Evolutionary conservation across 345 rosid genomes (phyloP), one percentile per base, ranked within the genome.

Genomic region (Eucalyptus pauciflora): DNA sequence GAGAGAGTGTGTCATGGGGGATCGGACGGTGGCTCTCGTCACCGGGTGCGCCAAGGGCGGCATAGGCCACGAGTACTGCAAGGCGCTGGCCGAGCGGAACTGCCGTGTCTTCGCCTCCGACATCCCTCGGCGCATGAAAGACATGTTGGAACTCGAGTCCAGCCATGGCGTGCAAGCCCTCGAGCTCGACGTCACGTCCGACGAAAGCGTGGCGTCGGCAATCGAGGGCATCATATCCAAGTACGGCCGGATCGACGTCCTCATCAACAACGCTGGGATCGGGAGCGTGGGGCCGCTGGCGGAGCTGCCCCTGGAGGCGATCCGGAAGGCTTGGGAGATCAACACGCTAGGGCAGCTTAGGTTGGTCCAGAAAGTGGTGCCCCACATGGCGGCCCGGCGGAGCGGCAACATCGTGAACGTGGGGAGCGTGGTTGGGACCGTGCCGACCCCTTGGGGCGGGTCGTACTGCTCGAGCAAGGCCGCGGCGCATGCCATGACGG

Each of bases 31-130:
- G 87, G 96, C 94, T 88, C 92, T 94, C 2, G 93, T 95, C 91
- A 95, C 96, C 2, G 96, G 96, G 17, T 94, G 96, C 67, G 95
- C 96, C 20, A 95, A 89, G 90, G 96, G 97, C 6, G 95, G 96
- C 89, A 95, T 94, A 31, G 96, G 96, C 81, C 93, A 91, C 43
- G 96, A 95, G 88, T 95, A 92, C 87, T 95, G 96, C 93, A 91
- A 90, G 91, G 97, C 96, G 85, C 93, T 95, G 69, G 93, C 94
- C 0, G 92, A 92, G 91, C 92, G 88, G 58, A 92, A 94, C 13
- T 94, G 97, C 91, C 94, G n/a, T 1, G 96, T 94, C 24, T 41
- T 93, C 48, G 96, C 96, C 43, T 89, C 96, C 1, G 95, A 96
- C 52, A 90, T 93, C 43, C 92, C 95, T 85, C 91, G 58, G 49